phyloP scores from a whole-genome alignment of 495 filamentous ascomycete genomes.

The Penicillium paradoxum region DNA sequence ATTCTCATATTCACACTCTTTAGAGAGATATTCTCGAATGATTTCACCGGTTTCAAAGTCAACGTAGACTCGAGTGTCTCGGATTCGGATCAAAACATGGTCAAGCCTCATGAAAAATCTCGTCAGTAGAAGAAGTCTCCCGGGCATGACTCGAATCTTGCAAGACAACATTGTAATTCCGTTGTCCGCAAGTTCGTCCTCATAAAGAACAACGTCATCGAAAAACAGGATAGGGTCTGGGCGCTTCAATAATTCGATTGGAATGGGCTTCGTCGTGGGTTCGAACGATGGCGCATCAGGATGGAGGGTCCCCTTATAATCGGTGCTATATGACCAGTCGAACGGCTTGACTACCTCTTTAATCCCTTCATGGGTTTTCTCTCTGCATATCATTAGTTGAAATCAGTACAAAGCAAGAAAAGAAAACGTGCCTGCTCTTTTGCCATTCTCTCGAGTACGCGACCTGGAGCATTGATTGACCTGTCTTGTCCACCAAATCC shows the following conservation, averaged over 20 bases:
- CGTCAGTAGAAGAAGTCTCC: conserved; percentile 72
- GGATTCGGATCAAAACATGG: conserved; percentile 75
- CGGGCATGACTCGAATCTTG: conserved; percentile 90
- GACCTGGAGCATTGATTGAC: conserved; percentile 80
- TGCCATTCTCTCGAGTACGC: conserved; percentile 91
- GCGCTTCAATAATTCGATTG: conserved; percentile 74
- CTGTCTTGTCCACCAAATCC: conserved; percentile 90
- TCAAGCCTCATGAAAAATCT: conserved; percentile 94
- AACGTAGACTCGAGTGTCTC: conserved; percentile 88
- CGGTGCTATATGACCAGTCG: conserved; percentile 94
- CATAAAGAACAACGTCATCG: conserved; percentile 91
- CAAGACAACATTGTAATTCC: conserved; percentile 81
- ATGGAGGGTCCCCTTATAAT: conserved; percentile 65
- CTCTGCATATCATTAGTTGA: conserved; percentile 40
- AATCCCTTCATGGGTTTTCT: conserved; percentile 81
- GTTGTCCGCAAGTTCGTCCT: conserved; percentile 97
- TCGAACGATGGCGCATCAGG: conserved; percentile 39
- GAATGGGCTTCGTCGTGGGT: conserved; percentile 58
- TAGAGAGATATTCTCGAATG: conserved; percentile 80
- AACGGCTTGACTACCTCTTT: conserved; percentile 92
- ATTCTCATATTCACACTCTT: conserved; percentile 72
- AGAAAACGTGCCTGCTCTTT: conserved; percentile 54
- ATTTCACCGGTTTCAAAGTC: conserved; percentile 81
- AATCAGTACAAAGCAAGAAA: background rate
- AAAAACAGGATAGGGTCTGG: conserved; percentile 93